Conservation (phyloP, 192 early-diverging fungal genomes). For the Entophlyctis luteolus region DNA sequence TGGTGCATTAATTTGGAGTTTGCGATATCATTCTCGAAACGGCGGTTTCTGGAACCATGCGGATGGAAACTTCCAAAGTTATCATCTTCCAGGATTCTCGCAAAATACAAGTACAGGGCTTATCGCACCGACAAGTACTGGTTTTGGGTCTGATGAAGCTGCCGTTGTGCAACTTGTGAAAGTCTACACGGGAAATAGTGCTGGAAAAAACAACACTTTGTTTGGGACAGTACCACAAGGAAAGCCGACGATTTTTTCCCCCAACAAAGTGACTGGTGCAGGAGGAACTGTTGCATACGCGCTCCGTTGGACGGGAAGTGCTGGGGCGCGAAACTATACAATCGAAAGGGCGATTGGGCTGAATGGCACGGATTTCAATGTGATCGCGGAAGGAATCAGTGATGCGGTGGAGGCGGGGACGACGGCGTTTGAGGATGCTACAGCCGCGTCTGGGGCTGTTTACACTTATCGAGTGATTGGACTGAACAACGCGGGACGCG, state of each 20-base stretch:
- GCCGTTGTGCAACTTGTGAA: background rate
- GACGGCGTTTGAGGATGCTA: background rate
- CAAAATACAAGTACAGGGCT: no score
- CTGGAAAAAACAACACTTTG: no score
- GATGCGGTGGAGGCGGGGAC: conserved; percentile 9
- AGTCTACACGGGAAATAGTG: background rate
- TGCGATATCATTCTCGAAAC: conserved; percentile 36
- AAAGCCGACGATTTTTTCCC: background rate
- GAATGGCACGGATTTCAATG: background rate
- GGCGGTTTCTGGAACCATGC: conserved; percentile 40
- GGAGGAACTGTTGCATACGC: background rate
- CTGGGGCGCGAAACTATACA: conserved; percentile 6
- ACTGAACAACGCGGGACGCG: no score
- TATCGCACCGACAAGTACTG: background rate
- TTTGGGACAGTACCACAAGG: background rate
- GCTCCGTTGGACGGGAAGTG: conserved; percentile 5
- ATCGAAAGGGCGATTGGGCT: background rate
- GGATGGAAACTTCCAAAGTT: background rate
- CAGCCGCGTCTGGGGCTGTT: background rate
- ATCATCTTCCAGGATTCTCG: conserved; percentile 20
- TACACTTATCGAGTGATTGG: background rate
- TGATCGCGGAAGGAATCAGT: background rate
- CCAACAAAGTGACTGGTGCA: background rate
- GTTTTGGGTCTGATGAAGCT: background rate
- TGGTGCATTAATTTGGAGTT: conserved; percentile 43